Base-by-base conservation (phyloP, 2,329 filamentous ascomycete genomes). In the Emergomyces africanus region DNA sequence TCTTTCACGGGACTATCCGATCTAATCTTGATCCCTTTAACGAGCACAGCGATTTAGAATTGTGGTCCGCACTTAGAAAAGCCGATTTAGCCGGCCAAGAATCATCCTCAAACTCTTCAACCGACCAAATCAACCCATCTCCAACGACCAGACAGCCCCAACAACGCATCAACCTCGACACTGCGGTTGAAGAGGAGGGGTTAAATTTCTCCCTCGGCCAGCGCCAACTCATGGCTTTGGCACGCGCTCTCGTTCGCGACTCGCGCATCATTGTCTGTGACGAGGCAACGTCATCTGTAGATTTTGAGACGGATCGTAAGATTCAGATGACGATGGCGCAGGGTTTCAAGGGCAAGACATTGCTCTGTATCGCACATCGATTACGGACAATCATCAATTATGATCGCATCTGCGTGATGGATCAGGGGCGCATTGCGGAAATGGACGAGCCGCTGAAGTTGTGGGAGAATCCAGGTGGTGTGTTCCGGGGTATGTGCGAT, bases 381-480 rank as follows among this genome's bases (percentile, higher is more conserved):
- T 78, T 97, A 67, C 87, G 89, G 68, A 97, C 94, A 0, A 96
- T 99, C 63, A 87, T 97, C 62, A 85, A 86, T 33, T 97, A 97
- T 72, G 92, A 99, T 72, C 84, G 92, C 53, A 96, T 99, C 70
- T 92, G 90, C 67, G 94, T 99, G 66, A 95, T 99, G 91, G 92
- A 97, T 67, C 81, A 85, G 50, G 94, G 94, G 0, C 75, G 76
- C 18, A 96, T 99, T 68, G 89, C 88, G 0, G 91, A 97, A 79
- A 78, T 97, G 63, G 94, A 88, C 68, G 81, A 82, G 15, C 94
- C 94, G 1, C 69, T 87, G 48, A 79, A 77, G 49, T 76, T 99
- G 61, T 97, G 87, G 80, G 81, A 85, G 61, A 71, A 69, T 33
- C 75, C 79, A 53, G 84, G 81, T 10, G 88, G 89, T 0, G 90